These are phyloP conservation scores for Chlamydomonas sp. DNA, from an alignment of 139 green algal genomes.

Conservation along the genomic window DNA sequence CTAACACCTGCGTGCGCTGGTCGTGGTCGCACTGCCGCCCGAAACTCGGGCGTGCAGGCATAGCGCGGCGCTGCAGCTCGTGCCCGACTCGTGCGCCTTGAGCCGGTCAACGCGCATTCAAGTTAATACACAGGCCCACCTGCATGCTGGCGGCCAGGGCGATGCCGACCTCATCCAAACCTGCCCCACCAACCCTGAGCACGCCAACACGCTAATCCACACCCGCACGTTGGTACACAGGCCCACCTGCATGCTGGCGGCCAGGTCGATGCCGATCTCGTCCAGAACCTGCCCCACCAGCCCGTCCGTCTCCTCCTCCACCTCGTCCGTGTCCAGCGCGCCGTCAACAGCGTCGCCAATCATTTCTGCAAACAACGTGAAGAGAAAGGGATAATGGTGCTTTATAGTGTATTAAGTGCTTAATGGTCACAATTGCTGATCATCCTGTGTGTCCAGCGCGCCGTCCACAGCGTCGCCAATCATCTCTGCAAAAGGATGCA, in stretches of 20 bases:
- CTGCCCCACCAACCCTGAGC: slow-evolving; percentile 65
- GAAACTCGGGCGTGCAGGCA: too few relatives aligned
- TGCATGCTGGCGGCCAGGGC: slow-evolving; percentile 60
- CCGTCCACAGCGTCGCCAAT: slow-evolving; percentile 76
- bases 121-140: neutral
- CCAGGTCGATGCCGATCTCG: slow-evolving; percentile 83
- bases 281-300: slow-evolving; percentile 82
- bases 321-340: slow-evolving; percentile 71
- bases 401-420: too few relatives aligned
- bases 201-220: too few relatives aligned
- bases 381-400: too few relatives aligned
- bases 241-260: slow-evolving; percentile 46
- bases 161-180: slow-evolving; percentile 82
- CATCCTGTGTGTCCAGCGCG: slow-evolving; percentile 7
- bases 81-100: neutral
- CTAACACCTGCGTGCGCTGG: too few relatives aligned
- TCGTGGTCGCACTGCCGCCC: too few relatives aligned
- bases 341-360: slow-evolving; percentile 76
- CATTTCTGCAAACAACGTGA: slow-evolving; percentile 54
- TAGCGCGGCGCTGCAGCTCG: neutral
- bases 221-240: too few relatives aligned
- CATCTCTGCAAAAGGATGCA: slow-evolving; percentile 56
- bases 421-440: too few relatives aligned
- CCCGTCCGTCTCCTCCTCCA: slow-evolving; percentile 74
- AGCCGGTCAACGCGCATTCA: too few relatives aligned